Conservation (phyloP, 2,329 filamentous ascomycete genomes). For the Colletotrichum simmondsii region DNA sequence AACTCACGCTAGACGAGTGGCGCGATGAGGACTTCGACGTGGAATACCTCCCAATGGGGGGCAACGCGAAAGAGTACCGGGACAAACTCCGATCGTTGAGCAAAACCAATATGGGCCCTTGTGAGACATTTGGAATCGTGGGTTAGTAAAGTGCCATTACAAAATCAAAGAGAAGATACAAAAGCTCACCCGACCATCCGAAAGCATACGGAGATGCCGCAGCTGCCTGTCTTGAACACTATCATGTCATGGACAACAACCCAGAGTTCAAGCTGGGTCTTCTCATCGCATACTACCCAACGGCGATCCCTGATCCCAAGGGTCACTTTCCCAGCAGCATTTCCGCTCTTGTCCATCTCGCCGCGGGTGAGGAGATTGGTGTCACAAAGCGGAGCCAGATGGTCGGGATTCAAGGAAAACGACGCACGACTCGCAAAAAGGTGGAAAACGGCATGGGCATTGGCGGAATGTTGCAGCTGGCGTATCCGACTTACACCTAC, state of each 20-base stretch:
- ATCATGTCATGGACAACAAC: constrained; percentile 57
- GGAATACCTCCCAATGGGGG: constrained; percentile 53
- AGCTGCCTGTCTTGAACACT: constrained; percentile 54
- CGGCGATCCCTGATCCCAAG: constrained; percentile 53
- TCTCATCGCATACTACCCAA: constrained; percentile 58
- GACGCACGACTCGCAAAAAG: constrained; percentile 45
- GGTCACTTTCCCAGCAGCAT: constrained; percentile 53
- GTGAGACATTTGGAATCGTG: constrained; percentile 56
- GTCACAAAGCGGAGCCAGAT: constrained; percentile 55
- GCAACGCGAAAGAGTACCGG: constrained; percentile 46
- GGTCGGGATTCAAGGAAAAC: constrained; percentile 57
- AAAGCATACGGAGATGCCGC: constrained; percentile 57
- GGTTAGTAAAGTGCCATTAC: constrained; percentile 40
- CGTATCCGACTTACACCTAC: constrained; percentile 54
- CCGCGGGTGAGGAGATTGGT: constrained; percentile 50
- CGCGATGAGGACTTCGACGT: constrained; percentile 54
- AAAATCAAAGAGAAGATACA: not conserved
- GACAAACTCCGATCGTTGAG: constrained; percentile 47
- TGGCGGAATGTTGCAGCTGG: constrained; percentile 47
- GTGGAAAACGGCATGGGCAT: constrained; percentile 50
- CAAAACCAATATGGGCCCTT: constrained; percentile 47
- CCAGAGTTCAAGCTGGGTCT: constrained; percentile 53
- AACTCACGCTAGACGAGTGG: constrained; percentile 50
- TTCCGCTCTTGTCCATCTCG: constrained; percentile 52
- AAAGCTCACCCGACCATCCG: not conserved